Conservation (phyloP, 106 monocot species). For the Phalaenopsis equestris region DNA sequence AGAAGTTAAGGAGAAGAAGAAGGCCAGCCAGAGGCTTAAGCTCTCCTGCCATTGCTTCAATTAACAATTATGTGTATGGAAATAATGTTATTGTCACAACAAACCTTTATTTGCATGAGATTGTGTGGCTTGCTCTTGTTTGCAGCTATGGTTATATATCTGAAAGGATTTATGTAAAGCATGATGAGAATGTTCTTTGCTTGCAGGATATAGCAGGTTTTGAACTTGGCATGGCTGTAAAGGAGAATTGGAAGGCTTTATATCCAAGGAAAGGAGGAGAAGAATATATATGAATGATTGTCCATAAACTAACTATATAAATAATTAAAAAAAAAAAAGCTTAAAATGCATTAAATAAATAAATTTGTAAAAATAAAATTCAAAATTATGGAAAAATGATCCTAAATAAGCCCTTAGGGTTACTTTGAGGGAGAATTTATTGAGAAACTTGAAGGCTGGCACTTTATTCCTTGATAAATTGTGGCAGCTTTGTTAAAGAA, state of each 20-base stretch:
- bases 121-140: too few relatives aligned
- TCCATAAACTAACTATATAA: too few relatives aligned
- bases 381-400: too few relatives aligned
- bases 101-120: not conserved
- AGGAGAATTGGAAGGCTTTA: not conserved
- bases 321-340: too few relatives aligned
- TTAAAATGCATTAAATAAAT: too few relatives aligned
- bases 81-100: not conserved
- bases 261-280: slow-evolving; percentile 9
- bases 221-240: not conserved
- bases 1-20: slow-evolving; percentile 68
- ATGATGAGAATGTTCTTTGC: slow-evolving; percentile 18
- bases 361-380: too few relatives aligned
- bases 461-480: too few relatives aligned
- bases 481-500: too few relatives aligned
- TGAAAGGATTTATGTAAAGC: not conserved
- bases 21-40: slow-evolving; percentile 32
- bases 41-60: not conserved
- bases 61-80: not conserved
- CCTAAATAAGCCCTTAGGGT: too few relatives aligned
- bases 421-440: too few relatives aligned
- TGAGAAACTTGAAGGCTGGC: too few relatives aligned
- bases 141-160: not conserved
- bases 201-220: not conserved
- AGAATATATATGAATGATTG: not conserved